Evolutionary conservation across 2,329 filamentous ascomycete genomes (phyloP).

Genomic region (Fusarium acutatum): DNA sequence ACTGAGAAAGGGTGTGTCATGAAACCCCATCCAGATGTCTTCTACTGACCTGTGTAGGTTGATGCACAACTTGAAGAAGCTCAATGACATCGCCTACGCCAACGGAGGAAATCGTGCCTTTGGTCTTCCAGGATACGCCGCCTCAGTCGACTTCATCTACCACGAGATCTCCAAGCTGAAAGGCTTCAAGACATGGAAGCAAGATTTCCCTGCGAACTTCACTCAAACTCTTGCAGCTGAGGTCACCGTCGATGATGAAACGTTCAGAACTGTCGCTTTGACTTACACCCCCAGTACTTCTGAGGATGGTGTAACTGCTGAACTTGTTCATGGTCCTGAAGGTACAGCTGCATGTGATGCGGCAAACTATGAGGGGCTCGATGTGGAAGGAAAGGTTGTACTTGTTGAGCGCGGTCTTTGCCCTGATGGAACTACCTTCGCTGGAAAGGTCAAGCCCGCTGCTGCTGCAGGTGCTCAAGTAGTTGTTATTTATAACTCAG

Average conservation of each 20-base stretch:
- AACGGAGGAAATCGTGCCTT: slow-evolving; percentile 46
- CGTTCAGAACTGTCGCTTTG: slow-evolving; percentile 40
- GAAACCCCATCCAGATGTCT: fast-evolving
- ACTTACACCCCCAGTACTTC: slow-evolving; percentile 46
- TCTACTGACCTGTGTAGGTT: slow-evolving; percentile 12
- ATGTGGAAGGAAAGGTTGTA: slow-evolving; percentile 44
- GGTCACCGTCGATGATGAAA: slow-evolving; percentile 39
- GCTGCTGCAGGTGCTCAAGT: slow-evolving; percentile 43
- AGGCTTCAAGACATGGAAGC: slow-evolving; percentile 42
- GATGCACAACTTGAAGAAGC: slow-evolving; percentile 40
- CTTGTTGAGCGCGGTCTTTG: slow-evolving; percentile 45
- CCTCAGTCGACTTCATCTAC: slow-evolving; percentile 46
- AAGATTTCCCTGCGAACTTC: slow-evolving; percentile 44
- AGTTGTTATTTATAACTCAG: slow-evolving; percentile 45
- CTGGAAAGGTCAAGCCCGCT: slow-evolving; percentile 43
- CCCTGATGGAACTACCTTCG: slow-evolving; percentile 44
- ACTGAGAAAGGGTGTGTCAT: slow-evolving; percentile 33
- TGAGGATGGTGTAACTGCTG: slow-evolving; percentile 40
- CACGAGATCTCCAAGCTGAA: slow-evolving; percentile 40
- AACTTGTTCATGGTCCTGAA: slow-evolving; percentile 41
- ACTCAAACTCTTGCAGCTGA: slow-evolving; percentile 35
- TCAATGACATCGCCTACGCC: slow-evolving; percentile 44
- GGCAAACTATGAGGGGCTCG: slow-evolving; percentile 38
- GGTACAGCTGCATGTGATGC: slow-evolving; percentile 39
- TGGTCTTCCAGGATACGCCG: slow-evolving; percentile 46